Evolutionary conservation across 768 basidiomycete genomes (phyloP), one percentile per base, ranked within the genome.

Genomic region (Naganishia antarctica): DNA sequence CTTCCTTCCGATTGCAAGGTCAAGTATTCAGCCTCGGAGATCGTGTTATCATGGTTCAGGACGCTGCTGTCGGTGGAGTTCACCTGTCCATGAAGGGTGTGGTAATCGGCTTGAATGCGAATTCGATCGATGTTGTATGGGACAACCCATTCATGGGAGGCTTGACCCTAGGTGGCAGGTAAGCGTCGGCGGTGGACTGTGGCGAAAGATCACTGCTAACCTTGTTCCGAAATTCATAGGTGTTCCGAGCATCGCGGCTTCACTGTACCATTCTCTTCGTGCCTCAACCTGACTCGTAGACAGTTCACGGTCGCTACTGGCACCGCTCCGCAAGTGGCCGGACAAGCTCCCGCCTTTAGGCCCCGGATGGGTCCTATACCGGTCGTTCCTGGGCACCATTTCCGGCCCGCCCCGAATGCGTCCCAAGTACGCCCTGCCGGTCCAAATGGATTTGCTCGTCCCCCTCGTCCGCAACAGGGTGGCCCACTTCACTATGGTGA

Each of bases 121-220:
- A 87, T 73, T 85, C 87, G 3, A 88, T 98, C 83, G 96, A 98
- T 75, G 88, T 98, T 25, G 83, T 94, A 0, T 98, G 96, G 90
- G 96, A 99, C 75, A 86, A 88, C 25, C 83, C 91, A 0, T 98
- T 99, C 79, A 90, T 99, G 85, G 86, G 91, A 23, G 96, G 96
- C 7, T 82, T 83, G 2, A 96, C 89, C 0, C 80, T 98, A 12
- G 85, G 86, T 3, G 90, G 89, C 71, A 82, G 92, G 53, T 57
- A 57, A 37, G 37, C 32, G 6, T n/a, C 34, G 34, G 21, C 6
- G 28, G 8, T 2, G 89, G 29, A 8, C 15, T 13, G 40, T 49
- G 15, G 34, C 21, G 41, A 15, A 11, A 31, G 2, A 25, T 26
- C 29, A 48, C 9, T 25, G 31, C 62, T 65, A 28, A 49, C 1